Conservation (phyloP, 345 rosid genomes). For the Noccaea bulbosa region DNA sequence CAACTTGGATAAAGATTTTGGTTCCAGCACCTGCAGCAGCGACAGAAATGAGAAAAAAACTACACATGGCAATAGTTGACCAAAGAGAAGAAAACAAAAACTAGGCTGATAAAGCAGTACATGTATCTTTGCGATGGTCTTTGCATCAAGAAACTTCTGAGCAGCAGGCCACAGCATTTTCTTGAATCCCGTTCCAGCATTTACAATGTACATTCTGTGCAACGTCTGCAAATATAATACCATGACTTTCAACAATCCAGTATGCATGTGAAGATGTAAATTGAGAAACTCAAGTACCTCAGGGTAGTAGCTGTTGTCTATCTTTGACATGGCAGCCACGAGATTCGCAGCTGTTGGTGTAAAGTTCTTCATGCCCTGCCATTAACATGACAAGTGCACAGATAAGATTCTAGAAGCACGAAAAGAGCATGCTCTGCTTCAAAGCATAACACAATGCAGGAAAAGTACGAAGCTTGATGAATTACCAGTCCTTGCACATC, state of each 20-base stretch:
- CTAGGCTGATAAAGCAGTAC: constrained; percentile 44
- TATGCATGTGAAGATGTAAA: constrained; percentile 8
- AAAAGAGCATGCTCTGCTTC: constrained; percentile 10
- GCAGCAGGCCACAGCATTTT: constrained; percentile 99
- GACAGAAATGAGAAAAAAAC: constrained; percentile 18
- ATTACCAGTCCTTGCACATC: constrained; percentile 94
- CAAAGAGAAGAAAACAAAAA: constrained; percentile 11
- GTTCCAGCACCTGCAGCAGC: constrained; percentile 77
- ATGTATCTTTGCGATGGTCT: constrained; percentile 84
- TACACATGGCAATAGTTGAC: constrained; percentile 21
- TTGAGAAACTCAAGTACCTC: constrained; percentile 60
- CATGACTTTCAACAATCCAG: constrained; percentile 3
- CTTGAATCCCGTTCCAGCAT: constrained; percentile 96
- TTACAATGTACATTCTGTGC: constrained; percentile 85
- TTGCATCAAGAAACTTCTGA: constrained; percentile 88
- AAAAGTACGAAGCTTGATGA: background rate
- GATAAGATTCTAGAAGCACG: constrained; percentile 38
- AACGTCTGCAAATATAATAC: constrained; percentile 62
- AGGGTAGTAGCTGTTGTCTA: constrained; percentile 91
- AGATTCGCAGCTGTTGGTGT: constrained; percentile 84
- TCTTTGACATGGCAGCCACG: constrained; percentile 73
- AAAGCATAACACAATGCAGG: constrained; percentile 17
- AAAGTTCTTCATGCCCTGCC: constrained; percentile 92
- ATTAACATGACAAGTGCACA: constrained; percentile 36
- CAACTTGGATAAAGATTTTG: constrained; percentile 68